Conservation (phyloP, 257 asterid species). For the Solanum etuberosum region DNA sequence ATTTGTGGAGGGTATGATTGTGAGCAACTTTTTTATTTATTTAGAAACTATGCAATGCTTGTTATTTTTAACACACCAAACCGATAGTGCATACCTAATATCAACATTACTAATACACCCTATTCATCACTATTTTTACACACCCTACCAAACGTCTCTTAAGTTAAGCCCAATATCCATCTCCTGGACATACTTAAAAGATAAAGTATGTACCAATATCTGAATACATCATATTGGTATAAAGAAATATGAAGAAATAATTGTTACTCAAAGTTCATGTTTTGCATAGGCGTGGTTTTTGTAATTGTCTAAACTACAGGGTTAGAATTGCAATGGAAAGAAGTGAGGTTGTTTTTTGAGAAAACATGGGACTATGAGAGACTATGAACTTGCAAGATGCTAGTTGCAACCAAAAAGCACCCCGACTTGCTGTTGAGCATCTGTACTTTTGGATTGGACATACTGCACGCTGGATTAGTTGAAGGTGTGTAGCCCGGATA, state of each 20-base stretch:
- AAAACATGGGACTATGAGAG: background rate
- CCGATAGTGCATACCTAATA: background rate
- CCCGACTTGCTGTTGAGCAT: background rate
- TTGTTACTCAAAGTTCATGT: background rate
- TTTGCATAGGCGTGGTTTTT: background rate
- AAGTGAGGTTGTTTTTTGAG: background rate
- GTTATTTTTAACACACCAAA: background rate
- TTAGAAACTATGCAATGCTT: background rate
- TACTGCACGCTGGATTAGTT: background rate
- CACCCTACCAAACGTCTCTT: background rate
- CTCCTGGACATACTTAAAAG: background rate
- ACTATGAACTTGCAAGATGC: background rate
- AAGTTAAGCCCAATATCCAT: background rate
- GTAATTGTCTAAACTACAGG: background rate
- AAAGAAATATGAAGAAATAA: background rate
- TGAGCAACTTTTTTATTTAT: background rate
- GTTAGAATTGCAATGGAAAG: background rate
- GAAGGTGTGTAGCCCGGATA: background rate
- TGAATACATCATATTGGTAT: background rate
- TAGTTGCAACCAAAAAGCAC: background rate
- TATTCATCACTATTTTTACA: background rate
- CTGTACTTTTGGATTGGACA: background rate
- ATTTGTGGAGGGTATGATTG: background rate
- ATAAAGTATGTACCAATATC: background rate
- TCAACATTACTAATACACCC: background rate